Percentiles rank a stretch among this genome's conserved stretches.
phyloP scores from a whole-genome alignment of 2,329 filamentous ascomycete genomes.

The Boeremia exigua region DNA sequence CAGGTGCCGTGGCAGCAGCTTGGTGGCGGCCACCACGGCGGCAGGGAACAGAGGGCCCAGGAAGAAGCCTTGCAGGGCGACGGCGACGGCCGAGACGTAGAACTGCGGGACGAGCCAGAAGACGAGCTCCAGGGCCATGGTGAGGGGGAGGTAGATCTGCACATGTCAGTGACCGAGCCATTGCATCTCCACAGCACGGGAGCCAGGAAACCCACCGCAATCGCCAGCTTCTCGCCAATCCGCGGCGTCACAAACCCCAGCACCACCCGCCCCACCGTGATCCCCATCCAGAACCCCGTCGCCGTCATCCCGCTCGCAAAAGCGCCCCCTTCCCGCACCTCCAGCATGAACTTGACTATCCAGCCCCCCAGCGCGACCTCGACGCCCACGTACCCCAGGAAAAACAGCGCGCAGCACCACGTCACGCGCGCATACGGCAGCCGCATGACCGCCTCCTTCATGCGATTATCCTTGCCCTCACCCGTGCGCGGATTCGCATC shows the following conservation, averaged over 20 bases:
- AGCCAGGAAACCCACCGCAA: constrained; percentile 50
- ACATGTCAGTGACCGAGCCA: not conserved
- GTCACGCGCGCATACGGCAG: constrained; percentile 62
- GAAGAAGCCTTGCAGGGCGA: constrained; percentile 77
- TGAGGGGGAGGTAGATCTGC: constrained; percentile 67
- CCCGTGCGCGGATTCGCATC: constrained; percentile 55
- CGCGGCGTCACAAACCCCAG: constrained; percentile 78
- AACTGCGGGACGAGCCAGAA: constrained; percentile 85
- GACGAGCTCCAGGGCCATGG: constrained; percentile 70
- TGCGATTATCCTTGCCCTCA: constrained; percentile 55
- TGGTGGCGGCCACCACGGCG: constrained; percentile 74
- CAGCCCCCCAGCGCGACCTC: constrained; percentile 81
- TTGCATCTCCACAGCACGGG: no score
- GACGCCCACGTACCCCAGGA: constrained; percentile 78
- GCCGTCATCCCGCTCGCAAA: constrained; percentile 78
- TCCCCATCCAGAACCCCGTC: constrained; percentile 84
- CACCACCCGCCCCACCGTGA: constrained; percentile 74
- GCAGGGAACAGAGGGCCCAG: constrained; percentile 80
- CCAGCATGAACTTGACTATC: constrained; percentile 85
- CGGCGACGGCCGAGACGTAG: constrained; percentile 73
- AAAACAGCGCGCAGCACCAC: constrained; percentile 76
- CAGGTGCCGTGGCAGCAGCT: constrained; percentile 72
- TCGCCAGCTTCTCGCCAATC: constrained; percentile 71
- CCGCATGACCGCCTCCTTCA: constrained; percentile 58
- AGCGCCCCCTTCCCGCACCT: constrained; percentile 69